Percentiles rank a stretch among this genome's conserved stretches.
These are phyloP conservation scores for Mallotus japonicus DNA, from an alignment of 441 rosid genomes.

Conservation along the genomic window DNA sequence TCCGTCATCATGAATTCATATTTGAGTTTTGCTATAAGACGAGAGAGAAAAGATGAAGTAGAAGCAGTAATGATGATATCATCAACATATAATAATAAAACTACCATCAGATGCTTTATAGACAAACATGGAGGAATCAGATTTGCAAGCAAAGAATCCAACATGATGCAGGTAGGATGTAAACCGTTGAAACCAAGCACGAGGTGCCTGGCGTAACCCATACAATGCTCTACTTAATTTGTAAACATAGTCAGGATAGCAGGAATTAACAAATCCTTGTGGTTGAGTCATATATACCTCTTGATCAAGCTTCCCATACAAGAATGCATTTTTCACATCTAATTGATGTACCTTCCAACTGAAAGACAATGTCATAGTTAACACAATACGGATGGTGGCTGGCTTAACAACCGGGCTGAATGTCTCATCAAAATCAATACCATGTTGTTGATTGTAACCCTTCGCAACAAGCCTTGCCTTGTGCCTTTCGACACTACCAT, in stretches of 20 bases:
- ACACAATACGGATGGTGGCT: not conserved
- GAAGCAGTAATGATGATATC: not conserved
- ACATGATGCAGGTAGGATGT: not conserved
- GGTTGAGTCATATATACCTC: not conserved
- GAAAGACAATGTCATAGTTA: not conserved
- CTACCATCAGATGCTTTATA: not conserved
- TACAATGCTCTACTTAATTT: not conserved
- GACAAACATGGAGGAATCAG: not conserved
- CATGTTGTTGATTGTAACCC: not conserved
- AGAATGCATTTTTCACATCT: no score
- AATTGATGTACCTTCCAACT: not conserved
- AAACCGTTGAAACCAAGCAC: not conserved
- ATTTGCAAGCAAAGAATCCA: not conserved
- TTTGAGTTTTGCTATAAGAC: not conserved
- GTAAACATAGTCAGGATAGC: not conserved
- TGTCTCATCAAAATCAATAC: not conserved
- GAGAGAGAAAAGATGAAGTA: no score
- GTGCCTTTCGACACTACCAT: not conserved
- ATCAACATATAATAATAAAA: not conserved
- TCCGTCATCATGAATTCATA: not conserved
- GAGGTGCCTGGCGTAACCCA: not conserved
- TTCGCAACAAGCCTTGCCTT: not conserved
- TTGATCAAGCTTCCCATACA: not conserved
- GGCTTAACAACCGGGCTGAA: not conserved
- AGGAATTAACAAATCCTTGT: not conserved